phyloP scores from a whole-genome alignment of 2,329 filamentous ascomycete genomes.

The Phaeosphaeria sp. region DNA sequence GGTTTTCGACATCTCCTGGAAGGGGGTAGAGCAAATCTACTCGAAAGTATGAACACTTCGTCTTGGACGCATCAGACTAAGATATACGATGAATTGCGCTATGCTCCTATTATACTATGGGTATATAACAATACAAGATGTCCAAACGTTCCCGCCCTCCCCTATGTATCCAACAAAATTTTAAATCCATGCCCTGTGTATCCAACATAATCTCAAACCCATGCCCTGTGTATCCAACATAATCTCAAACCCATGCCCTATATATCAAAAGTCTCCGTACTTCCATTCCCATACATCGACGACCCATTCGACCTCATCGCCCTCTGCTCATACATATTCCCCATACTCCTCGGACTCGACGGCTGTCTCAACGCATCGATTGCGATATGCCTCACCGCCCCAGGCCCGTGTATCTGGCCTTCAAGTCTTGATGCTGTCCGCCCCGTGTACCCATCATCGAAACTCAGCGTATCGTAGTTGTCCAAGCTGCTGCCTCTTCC shows the following conservation, averaged over 20 bases:
- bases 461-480: constrained; percentile 14
- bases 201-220: too few species aligned
- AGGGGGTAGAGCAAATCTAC: too few species aligned
- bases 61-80: neutral
- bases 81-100: neutral
- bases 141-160: constrained; percentile 3
- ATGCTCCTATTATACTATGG: constrained; percentile 11
- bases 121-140: constrained; percentile 22
- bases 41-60: too few species aligned
- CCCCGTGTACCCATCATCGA: constrained; percentile 2
- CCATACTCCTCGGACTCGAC: constrained; percentile 10
- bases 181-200: too few species aligned
- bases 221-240: neutral
- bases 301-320: constrained; percentile 14
- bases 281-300: constrained; percentile 13
- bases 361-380: constrained; percentile 14
- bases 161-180: neutral
- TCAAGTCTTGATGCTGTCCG: constrained; percentile 2
- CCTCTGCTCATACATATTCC: constrained; percentile 15
- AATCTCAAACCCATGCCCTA: neutral
- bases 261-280: constrained; percentile 24
- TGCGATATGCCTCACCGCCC: constrained; percentile 7
- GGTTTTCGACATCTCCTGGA: too few species aligned
- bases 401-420: constrained; percentile 4
- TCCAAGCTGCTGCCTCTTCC: constrained; percentile 9